Percentiles rank a stretch among this genome's conserved stretches.
These are phyloP conservation scores for Claviceps maximensis DNA, from an alignment of 2,329 filamentous ascomycete species.

Conservation along the genomic window DNA sequence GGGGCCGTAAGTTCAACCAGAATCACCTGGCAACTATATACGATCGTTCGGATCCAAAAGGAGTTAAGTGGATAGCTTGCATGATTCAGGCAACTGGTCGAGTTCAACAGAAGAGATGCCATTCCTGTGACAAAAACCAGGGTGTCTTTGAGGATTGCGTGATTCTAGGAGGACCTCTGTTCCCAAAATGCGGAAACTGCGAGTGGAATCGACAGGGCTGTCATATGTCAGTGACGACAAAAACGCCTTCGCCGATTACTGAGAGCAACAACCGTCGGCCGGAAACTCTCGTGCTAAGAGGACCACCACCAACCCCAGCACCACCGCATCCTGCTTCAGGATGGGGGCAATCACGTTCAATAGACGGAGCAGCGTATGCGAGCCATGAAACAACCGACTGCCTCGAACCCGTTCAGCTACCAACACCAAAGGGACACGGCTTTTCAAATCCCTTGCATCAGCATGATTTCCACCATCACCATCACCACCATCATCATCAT, in stretches of 20 bases:
- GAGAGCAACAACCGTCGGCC: background rate
- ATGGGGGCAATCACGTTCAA: background rate
- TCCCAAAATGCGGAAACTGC: conserved; percentile 37
- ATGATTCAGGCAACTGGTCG: conserved; percentile 38
- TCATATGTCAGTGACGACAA: conserved; percentile 10
- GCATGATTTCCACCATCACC: background rate
- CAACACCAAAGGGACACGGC: conserved; percentile 14
- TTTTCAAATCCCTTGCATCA: background rate
- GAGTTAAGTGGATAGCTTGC: conserved; percentile 32
- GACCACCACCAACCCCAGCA: conserved; percentile 1
- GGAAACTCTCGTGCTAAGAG: conserved; percentile 2
- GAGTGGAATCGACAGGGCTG: conserved; percentile 33
- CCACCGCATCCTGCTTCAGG: background rate
- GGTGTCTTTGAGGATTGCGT: conserved; percentile 34
- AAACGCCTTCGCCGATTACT: background rate
- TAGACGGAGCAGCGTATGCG: background rate
- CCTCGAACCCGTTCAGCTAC: conserved; percentile 15
- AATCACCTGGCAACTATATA: conserved; percentile 27
- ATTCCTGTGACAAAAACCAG: conserved; percentile 27
- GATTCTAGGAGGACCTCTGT: conserved; percentile 26
- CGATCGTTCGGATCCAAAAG: conserved; percentile 27
- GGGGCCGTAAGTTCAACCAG: conserved; percentile 26
- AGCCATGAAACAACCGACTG: conserved; percentile 1
- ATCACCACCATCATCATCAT: background rate
- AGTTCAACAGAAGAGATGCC: conserved; percentile 25